Evolutionary conservation across 2,329 filamentous ascomycete species (phyloP).

Genomic region (Thelonectria rubi): DNA sequence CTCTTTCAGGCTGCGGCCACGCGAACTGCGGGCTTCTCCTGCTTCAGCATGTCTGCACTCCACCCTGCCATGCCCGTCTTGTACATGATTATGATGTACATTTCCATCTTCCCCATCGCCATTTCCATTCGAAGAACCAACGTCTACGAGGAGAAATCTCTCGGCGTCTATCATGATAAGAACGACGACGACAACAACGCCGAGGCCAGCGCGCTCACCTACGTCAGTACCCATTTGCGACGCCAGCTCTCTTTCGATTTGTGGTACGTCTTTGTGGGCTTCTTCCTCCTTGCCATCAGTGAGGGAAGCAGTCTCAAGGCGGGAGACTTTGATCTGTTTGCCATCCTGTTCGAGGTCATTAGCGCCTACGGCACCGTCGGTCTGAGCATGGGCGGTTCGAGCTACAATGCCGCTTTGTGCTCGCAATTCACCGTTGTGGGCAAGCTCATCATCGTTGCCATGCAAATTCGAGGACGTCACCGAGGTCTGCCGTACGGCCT

Average conservation of each 20-base stretch:
- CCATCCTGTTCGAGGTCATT: slow-evolving; percentile 83
- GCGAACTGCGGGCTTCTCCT: slow-evolving; percentile 88
- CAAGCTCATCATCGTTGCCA: slow-evolving; percentile 74
- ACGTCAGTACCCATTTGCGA: slow-evolving; percentile 90
- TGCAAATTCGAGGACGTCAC: slow-evolving; percentile 75
- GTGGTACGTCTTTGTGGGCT: slow-evolving; percentile 94
- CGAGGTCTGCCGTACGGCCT: slow-evolving; percentile 74
- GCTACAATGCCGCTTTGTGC: slow-evolving; percentile 80
- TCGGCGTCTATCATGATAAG: slow-evolving; percentile 74
- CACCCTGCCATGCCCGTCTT: slow-evolving; percentile 94
- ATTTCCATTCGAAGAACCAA: slow-evolving; percentile 95
- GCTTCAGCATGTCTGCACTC: slow-evolving; percentile 78
- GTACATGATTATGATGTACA: slow-evolving; percentile 99
- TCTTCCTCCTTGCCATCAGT: slow-evolving; percentile 91
- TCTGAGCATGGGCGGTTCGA: slow-evolving; percentile 82
- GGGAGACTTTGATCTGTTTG: slow-evolving; percentile 72
- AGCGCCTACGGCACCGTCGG: slow-evolving; percentile 96
- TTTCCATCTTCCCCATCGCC: slow-evolving; percentile 95
- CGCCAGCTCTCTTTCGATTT: slow-evolving; percentile 95
- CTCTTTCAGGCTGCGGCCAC: slow-evolving; percentile 92
- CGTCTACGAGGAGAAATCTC: slow-evolving; percentile 91
- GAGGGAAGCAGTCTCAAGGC: slow-evolving; percentile 78
- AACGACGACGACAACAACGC: slow-evolving; percentile 56
- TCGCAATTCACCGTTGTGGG: slow-evolving; percentile 80
- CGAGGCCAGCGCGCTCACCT: slow-evolving; percentile 73